Evolutionary conservation across 306 rosid species (phyloP).

Genomic region (Dalbergia oliveri): DNA sequence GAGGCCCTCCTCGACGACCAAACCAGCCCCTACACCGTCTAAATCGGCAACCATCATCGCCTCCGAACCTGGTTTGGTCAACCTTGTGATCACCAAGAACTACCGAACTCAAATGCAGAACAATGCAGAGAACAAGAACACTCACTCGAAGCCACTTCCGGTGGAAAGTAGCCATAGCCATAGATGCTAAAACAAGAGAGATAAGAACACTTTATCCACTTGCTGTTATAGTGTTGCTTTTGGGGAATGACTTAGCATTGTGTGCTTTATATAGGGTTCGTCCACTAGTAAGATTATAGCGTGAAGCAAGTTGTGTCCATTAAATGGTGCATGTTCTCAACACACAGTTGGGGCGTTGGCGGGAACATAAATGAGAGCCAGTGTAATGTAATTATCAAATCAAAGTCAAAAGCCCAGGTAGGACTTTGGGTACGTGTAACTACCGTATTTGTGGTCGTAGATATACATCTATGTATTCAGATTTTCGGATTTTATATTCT

Average conservation of each 20-base stretch:
- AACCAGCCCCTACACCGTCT: constrained; percentile 57
- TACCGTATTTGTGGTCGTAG: not conserved
- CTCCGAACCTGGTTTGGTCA: constrained; percentile 56
- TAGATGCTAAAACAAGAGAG: not conserved
- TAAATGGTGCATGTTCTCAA: constrained; percentile 53
- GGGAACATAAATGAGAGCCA: constrained; percentile 43
- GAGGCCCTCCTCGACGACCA: constrained; percentile 60
- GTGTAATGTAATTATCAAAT: not conserved
- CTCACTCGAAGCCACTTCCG: constrained; percentile 58
- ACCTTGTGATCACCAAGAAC: constrained; percentile 65
- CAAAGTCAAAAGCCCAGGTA: constrained; percentile 42
- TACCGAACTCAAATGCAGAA: constrained; percentile 58
- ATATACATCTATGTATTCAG: too few relatives aligned
- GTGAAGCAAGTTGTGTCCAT: not conserved
- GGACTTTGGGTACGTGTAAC: not conserved
- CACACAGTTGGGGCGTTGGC: constrained; percentile 56
- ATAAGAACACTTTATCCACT: not conserved
- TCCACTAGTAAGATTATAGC: constrained; percentile 1
- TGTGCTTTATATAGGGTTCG: constrained; percentile 59
- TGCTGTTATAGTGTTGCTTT: constrained; percentile 7
- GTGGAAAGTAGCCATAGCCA: constrained; percentile 51
- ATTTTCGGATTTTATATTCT: too few relatives aligned
- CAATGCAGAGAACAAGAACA: constrained; percentile 63
- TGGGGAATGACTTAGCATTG: not conserved
- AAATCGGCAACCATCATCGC: constrained; percentile 60